Conservation (phyloP, 345 rosid species). For the Pistacia integerrima region DNA sequence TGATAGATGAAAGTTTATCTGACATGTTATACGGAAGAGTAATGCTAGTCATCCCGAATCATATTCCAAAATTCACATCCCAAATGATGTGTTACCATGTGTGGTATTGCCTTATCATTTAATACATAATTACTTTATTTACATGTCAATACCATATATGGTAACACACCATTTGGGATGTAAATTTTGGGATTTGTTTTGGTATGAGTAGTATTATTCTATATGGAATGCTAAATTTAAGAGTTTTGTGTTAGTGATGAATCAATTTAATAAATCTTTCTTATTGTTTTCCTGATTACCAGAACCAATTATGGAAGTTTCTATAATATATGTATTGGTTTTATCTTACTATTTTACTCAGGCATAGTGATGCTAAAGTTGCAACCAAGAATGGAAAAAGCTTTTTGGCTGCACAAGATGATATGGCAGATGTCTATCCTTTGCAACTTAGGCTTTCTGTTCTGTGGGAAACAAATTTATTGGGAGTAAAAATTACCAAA, state of each 20-base stretch:
- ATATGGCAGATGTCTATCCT: conserved; percentile 93
- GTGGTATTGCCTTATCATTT: too few relatives aligned
- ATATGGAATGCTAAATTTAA: background rate
- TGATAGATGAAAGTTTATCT: too few relatives aligned
- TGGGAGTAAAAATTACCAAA: conserved; percentile 90
- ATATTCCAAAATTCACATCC: too few relatives aligned
- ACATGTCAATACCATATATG: too few relatives aligned
- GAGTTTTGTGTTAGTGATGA: conserved; percentile 11
- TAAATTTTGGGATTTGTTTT: background rate
- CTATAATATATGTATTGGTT: background rate
- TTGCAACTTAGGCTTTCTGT: conserved; percentile 83
- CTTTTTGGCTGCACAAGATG: conserved; percentile 83
- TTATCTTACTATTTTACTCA: conserved; percentile 30
- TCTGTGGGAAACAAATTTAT: conserved; percentile 56
- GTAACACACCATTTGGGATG: background rate
- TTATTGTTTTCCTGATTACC: background rate
- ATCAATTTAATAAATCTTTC: conserved; percentile 7
- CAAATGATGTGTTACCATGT: too few relatives aligned
- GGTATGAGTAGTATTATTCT: too few relatives aligned
- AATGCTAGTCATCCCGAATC: too few relatives aligned
- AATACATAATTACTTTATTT: too few relatives aligned
- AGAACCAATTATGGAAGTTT: background rate
- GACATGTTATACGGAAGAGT: background rate
- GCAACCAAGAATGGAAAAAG: conserved; percentile 63
- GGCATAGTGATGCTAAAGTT: conserved; percentile 84